Conservation (phyloP, 345 rosid species). For the Diplotaxis tenuifolia region DNA sequence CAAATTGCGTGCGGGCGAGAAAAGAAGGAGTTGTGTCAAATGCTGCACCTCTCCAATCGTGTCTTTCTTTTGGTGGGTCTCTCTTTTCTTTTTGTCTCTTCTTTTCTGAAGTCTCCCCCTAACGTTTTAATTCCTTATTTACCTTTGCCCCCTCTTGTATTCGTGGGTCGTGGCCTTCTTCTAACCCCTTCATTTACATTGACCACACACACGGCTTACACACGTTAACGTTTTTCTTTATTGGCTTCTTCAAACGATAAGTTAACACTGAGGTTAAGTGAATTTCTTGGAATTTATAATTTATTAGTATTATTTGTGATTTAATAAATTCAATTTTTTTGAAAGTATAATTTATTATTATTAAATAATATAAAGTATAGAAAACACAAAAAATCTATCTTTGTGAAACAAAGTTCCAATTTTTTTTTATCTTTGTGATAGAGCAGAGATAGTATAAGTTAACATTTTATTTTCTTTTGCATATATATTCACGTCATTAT, state of each 20-base stretch:
- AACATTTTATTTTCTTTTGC: too few relatives aligned
- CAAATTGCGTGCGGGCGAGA: conserved; percentile 14
- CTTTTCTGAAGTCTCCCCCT: background rate
- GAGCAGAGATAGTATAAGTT: too few relatives aligned
- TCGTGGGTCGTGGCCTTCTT: conserved; percentile 37
- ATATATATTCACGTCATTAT: too few relatives aligned
- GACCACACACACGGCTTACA: conserved; percentile 5
- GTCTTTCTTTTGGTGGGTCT: conserved; percentile 29
- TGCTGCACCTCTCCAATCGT: conserved; percentile 22
- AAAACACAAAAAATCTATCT: too few relatives aligned
- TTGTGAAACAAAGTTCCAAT: too few relatives aligned
- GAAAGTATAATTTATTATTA: too few relatives aligned
- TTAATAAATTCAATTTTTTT: too few relatives aligned
- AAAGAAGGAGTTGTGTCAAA: conserved; percentile 27
- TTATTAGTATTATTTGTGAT: too few relatives aligned
- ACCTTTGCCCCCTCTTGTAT: conserved; percentile 18
- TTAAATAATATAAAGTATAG: background rate
- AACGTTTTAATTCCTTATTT: background rate
- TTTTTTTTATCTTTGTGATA: too few relatives aligned
- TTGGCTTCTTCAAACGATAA: background rate
- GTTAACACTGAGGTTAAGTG: background rate
- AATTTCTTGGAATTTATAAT: background rate
- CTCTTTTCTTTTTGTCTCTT: conserved; percentile 26
- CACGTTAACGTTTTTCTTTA: background rate
- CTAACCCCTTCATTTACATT: conserved; percentile 19